phyloP scores from a whole-genome alignment of 208 protist genomes.

The Trypanosoma avium region DNA sequence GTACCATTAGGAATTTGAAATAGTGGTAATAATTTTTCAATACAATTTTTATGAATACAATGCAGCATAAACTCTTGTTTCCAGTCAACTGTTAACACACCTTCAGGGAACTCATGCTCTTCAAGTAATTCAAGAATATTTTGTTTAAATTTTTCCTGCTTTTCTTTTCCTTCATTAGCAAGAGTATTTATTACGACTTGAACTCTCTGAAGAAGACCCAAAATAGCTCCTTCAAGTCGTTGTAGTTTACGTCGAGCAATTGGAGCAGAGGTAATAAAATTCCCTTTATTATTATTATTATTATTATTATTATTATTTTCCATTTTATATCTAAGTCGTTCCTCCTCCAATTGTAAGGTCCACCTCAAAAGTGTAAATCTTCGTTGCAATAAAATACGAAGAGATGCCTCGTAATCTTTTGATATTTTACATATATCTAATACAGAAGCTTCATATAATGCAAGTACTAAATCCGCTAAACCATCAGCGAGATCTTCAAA shows the following conservation, averaged over 20 bases:
- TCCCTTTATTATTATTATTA: background rate
- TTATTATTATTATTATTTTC: background rate
- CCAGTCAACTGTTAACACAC: background rate
- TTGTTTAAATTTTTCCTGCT: background rate
- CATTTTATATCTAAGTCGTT: background rate
- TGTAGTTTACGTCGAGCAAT: background rate
- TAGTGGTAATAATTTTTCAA: conserved; percentile 3
- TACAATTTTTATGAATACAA: background rate
- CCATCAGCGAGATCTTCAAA: conserved; percentile 8
- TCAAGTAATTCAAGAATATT: background rate
- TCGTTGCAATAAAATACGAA: conserved; percentile 5
- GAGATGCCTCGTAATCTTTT: background rate
- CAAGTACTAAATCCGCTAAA: conserved; percentile 1
- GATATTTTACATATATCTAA: background rate
- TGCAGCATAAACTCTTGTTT: background rate
- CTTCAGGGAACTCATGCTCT: conserved; percentile 14
- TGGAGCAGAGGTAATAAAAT: background rate
- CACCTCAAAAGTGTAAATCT: background rate
- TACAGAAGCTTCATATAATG: background rate
- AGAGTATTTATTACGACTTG: background rate
- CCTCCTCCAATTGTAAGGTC: background rate
- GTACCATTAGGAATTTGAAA: conserved; percentile 9
- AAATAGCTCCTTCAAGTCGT: conserved; percentile 2
- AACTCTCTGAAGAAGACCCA: background rate
- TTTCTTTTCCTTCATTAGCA: background rate